Evolutionary conservation across 352 stramenopile genomes (phyloP), one percentile per base, ranked within the genome.

Genomic region (Globisporangium paroecandrum): DNA sequence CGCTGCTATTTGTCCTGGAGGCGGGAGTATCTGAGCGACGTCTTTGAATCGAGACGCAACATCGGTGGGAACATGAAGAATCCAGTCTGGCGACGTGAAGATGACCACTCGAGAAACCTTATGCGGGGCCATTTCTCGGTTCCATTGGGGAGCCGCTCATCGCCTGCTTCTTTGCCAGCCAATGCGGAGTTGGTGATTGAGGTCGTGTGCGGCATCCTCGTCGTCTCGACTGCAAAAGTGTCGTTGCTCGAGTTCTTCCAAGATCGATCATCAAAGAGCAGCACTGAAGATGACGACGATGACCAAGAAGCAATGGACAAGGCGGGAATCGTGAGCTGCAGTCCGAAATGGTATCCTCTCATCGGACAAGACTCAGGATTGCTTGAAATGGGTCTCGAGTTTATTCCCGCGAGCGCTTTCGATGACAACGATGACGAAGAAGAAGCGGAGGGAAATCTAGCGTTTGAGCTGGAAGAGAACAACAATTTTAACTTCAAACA

Each of bases 381-480:
- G 6, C 38, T 90, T 18, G 74, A 90, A 60, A 72, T 90, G 36
- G 70, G 73, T 10, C 67, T 90, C 55, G 79, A 86, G 59, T 89
- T 87, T 15, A 59, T 77, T 2, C 77, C 77, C 0, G 63, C 64
- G 46, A 74, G 38, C 51, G 51, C 49, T 67, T 63, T 69, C 25
- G 64, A 69, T 10, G 61, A 66, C 24, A 55, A 69, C 9, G 61
- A 68, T 0, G 56, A 66, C 7, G 64, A 62, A n/a, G 32, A 69
- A 5, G 65, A 73, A 46, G 25, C 2, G 18, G 24, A 8, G 3
- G 29, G 51, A 3, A 49, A 38, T 32, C 38, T 57, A 20, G 25
- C 12, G 3, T 57, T 36, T 13, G 49, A 62, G 0, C 29, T 64
- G 3, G 43, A 58, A 3, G 27, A 69, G 2, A 38, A 69, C 9